Evolutionary conservation across 2,329 filamentous ascomycete species (phyloP).

Genomic region (Aspergillus brasiliensis): DNA sequence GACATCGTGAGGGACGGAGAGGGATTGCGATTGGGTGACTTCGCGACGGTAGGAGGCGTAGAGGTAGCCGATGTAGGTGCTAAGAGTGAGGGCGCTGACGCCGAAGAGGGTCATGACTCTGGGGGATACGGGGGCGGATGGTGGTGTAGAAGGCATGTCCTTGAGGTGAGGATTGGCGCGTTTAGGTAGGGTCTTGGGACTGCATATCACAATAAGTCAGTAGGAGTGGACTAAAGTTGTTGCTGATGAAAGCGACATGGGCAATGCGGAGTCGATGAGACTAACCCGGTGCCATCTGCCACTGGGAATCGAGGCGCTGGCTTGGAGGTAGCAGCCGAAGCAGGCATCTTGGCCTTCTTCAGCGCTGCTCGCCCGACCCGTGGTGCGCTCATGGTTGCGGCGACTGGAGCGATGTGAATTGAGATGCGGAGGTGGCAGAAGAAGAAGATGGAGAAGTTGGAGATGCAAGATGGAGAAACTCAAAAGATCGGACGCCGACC

Average conservation of each 20-base stretch:
- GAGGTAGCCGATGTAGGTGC: conserved; percentile 47
- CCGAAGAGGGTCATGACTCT: conserved; percentile 41
- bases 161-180: conserved; percentile 27
- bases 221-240: background rate
- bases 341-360: conserved; percentile 26
- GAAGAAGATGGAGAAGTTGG: background rate
- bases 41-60: conserved; percentile 47
- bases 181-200: conserved; percentile 23
- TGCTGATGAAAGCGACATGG: background rate
- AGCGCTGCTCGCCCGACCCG: conserved; percentile 25
- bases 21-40: conserved; percentile 32
- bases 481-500: background rate
- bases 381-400: conserved; percentile 29
- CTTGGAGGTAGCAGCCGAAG: conserved; percentile 13
- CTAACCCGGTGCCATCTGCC: conserved; percentile 23
- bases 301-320: background rate
- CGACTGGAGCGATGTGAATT: background rate
- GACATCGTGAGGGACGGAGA: conserved; percentile 44
- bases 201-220: conserved; percentile 14
- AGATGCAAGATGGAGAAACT: background rate
- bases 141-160: conserved; percentile 20
- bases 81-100: conserved; percentile 43
- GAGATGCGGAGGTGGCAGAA: background rate
- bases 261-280: background rate
- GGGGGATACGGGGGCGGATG: conserved; percentile 29